A percentile compares a stretch with the other conserved stretches of the same genome.
Conservation (phyloP, 805 yeast genomes). For the Saccharomycopsis amapae region DNA sequence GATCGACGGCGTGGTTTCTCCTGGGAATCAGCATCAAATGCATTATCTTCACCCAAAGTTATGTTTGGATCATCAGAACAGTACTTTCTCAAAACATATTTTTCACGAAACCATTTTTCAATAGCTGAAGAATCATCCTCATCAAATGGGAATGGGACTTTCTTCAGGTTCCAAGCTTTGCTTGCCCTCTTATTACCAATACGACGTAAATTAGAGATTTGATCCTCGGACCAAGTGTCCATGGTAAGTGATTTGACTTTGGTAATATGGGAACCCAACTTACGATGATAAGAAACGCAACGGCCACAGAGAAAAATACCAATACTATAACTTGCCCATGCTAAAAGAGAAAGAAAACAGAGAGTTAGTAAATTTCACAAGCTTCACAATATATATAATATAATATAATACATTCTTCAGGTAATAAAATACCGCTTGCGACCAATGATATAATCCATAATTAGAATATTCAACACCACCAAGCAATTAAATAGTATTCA, state of each 20-base stretch:
- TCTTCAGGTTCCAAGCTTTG: slow-evolving; percentile 59
- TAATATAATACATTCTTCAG: background rate
- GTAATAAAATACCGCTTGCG: background rate
- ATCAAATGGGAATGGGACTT: slow-evolving; percentile 65
- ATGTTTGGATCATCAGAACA: no score
- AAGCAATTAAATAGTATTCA: no score
- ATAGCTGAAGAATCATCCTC: slow-evolving; percentile 61
- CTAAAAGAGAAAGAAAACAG: slow-evolving; percentile 20
- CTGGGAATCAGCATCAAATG: slow-evolving; percentile 27
- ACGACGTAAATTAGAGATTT: slow-evolving; percentile 36
- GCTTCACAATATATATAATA: background rate
- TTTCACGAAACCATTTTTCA: slow-evolving; percentile 54
- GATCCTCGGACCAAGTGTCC: slow-evolving; percentile 59
- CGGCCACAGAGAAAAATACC: slow-evolving; percentile 79
- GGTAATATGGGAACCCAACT: slow-evolving; percentile 54
- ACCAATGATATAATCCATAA: background rate
- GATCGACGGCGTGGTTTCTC: background rate
- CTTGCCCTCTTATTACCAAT: slow-evolving; percentile 61
- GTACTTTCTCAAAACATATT: slow-evolving; percentile 40
- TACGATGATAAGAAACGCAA: slow-evolving; percentile 74
- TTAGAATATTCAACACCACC: background rate
- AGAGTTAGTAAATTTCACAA: background rate
- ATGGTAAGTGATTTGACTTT: slow-evolving; percentile 64
- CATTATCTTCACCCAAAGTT: slow-evolving; percentile 25
- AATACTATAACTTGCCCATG: slow-evolving; percentile 30